A percentile compares a stretch with the other conserved stretches of the same genome.
Conservation (phyloP, 2,329 filamentous ascomycete genomes). For the Aspergillus carbonarius region DNA sequence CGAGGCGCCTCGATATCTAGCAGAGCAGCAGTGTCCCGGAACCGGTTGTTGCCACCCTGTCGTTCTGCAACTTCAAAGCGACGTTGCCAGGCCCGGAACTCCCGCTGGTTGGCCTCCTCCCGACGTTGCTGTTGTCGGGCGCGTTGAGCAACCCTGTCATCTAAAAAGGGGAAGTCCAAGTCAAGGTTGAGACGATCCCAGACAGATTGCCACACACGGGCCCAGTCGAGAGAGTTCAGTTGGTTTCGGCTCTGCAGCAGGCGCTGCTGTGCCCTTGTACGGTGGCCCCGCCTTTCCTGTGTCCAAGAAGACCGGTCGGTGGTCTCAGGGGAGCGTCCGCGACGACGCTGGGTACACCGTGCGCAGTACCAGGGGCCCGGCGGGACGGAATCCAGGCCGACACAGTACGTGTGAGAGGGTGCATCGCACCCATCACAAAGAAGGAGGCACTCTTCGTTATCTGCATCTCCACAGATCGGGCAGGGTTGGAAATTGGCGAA, state of each 20-base stretch:
- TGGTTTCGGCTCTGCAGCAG: constrained; percentile 41
- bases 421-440: constrained; percentile 90
- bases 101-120: constrained; percentile 54
- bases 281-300: constrained; percentile 48
- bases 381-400: constrained; percentile 76
- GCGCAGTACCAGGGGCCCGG: constrained; percentile 87
- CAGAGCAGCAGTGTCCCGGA: constrained; percentile 65
- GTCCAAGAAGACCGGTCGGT: constrained; percentile 30
- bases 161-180: constrained; percentile 80
- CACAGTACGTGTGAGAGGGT: constrained; percentile 87
- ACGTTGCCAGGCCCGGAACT: constrained; percentile 74
- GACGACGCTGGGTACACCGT: constrained; percentile 61
- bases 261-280: constrained; percentile 48
- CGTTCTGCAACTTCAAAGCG: constrained; percentile 78
- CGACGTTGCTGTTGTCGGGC: constrained; percentile 52
- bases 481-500: constrained; percentile 66
- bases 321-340: constrained; percentile 39
- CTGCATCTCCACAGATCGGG: constrained; percentile 76
- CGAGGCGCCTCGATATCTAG: constrained; percentile 52
- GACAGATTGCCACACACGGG: constrained; percentile 84
- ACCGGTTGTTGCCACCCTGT: constrained; percentile 71
- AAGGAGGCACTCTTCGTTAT: constrained; percentile 80
- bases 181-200: constrained; percentile 77
- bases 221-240: constrained; percentile 59
- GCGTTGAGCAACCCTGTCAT: constrained; percentile 63